Percentiles rank a stretch among this genome's conserved stretches.
Conservation (phyloP, 139 green algal genomes). For the Spirogloea muscicola region DNA sequence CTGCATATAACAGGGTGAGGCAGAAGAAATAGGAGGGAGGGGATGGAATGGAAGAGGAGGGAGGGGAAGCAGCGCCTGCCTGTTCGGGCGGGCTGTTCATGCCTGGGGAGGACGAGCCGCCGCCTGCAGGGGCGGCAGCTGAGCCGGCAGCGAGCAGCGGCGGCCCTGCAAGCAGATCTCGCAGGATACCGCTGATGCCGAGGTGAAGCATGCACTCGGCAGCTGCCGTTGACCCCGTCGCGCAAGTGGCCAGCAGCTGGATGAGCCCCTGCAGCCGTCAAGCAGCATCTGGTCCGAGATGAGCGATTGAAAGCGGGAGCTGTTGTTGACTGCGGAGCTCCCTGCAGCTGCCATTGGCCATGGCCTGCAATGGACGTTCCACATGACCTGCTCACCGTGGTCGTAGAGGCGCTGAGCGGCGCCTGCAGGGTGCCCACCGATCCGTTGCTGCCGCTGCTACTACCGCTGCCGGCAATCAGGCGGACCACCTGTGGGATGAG, state of each 20-base stretch:
- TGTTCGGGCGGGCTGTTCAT: too few relatives aligned
- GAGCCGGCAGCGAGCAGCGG: too few relatives aligned
- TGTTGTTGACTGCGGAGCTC: background rate
- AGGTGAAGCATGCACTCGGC: conserved; percentile 17
- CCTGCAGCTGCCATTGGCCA: background rate
- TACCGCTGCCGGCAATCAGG: conserved; percentile 56
- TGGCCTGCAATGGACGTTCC: background rate
- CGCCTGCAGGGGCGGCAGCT: too few relatives aligned
- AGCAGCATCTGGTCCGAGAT: background rate
- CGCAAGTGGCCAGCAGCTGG: conserved; percentile 40
- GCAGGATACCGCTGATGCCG: conserved; percentile 37
- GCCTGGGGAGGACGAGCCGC: too few relatives aligned
- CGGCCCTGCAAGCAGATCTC: conserved; percentile 25
- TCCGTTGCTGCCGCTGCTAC: too few relatives aligned
- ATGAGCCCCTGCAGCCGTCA: conserved; percentile 28
- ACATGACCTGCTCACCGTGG: conserved; percentile 3
- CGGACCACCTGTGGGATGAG: conserved; percentile 74
- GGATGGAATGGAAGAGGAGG: background rate
- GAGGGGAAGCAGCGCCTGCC: too few relatives aligned
- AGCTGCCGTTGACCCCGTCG: conserved; percentile 11
- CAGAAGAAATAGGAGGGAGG: conserved; percentile 5
- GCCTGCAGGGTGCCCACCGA: conserved; percentile 9
- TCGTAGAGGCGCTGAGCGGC: conserved; percentile 30
- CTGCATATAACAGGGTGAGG: background rate
- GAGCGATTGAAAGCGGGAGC: background rate